Evolutionary conservation across 805 yeast species (phyloP).

Genomic region (Lipomyces anomalus): DNA sequence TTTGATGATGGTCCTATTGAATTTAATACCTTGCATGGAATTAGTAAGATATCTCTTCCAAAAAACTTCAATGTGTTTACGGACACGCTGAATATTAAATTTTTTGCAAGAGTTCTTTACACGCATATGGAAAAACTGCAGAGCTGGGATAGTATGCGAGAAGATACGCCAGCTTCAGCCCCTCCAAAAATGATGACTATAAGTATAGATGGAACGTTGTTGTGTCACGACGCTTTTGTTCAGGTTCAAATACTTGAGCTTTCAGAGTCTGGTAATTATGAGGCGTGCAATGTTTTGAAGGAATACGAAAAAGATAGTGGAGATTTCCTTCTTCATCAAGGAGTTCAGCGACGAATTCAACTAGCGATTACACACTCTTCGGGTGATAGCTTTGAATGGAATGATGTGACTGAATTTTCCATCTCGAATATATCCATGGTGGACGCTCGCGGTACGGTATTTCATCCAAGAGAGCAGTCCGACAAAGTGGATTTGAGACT

Average conservation of each 20-base stretch:
- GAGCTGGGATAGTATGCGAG: slow-evolving; percentile 28
- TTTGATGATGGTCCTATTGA: slow-evolving; percentile 21
- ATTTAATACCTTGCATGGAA: slow-evolving; percentile 14
- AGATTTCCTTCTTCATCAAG: slow-evolving; percentile 10
- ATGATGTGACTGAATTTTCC: slow-evolving; percentile 10
- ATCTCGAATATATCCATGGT: slow-evolving; percentile 7
- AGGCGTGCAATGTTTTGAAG: slow-evolving; percentile 15
- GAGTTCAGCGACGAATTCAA: slow-evolving; percentile 20
- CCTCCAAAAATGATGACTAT: neutral
- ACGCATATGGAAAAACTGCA: slow-evolving; percentile 23
- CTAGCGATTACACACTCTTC: slow-evolving; percentile 19
- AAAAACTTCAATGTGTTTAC: neutral
- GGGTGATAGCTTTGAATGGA: slow-evolving; percentile 22
- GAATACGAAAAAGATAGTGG: slow-evolving; percentile 13
- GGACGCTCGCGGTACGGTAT: neutral
- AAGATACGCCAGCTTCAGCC: no score
- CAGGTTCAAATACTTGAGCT: slow-evolving; percentile 17
- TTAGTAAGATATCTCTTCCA: slow-evolving; percentile 4
- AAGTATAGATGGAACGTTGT: neutral
- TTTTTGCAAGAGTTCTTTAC: slow-evolving; percentile 18
- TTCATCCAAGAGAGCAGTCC: no score
- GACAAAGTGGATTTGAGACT: slow-evolving; percentile 16
- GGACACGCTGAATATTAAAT: slow-evolving; percentile 9
- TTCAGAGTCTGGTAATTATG: slow-evolving; percentile 18
- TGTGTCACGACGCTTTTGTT: slow-evolving; percentile 18